Evolutionary conservation across 768 basidiomycete genomes (phyloP), one percentile per base, ranked within the genome.

Genomic region (Amanita pseudoporphyria): DNA sequence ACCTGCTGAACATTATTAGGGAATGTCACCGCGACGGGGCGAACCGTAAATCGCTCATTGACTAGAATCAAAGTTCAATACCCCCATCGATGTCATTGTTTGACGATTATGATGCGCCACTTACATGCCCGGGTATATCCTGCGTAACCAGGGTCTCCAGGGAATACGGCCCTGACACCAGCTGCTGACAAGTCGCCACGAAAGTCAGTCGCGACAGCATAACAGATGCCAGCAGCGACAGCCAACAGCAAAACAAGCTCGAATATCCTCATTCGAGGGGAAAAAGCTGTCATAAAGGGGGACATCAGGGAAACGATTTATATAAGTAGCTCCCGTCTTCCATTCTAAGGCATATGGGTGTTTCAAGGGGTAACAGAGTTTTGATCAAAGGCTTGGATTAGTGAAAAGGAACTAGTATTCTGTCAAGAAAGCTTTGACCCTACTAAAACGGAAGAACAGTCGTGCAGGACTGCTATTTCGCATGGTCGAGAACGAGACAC

Each of bases 11-110:
- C 48, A 10, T 47, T 59, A 1, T 31, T 61, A 3, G 65, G 65
- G 49, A 49, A 67, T 9, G 63, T 57, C 5, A 68, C 54, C 4
- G 58, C 66, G 1, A 58, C 60, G 16, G 68, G 68, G 14, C 59
- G 42, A 45, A 64, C 61, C 0, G 59, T 57, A 43, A 59, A 67
- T 14, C 66, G 55, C 9, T 47, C 52, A 37, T 69, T 69, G 53
- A 62, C 66, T 67, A 31, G 1, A 42, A 19, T 28, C 12, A 12
- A 19, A 46, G 5, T n/a, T 13, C 10, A 38, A 16, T 12, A 37
- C 37, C 13, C 10, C 7, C 14, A 49, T 5, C 16, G 13, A 21
- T 30, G n/a, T 18, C n/a, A 22, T 22, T 19, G 2, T 7, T 24
- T 28, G 26, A 4, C 26, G 26, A 7, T 28, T 28, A 28, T 7